Base-by-base conservation (phyloP, 2,329 filamentous ascomycete species). In the Fusarium camptoceras region DNA sequence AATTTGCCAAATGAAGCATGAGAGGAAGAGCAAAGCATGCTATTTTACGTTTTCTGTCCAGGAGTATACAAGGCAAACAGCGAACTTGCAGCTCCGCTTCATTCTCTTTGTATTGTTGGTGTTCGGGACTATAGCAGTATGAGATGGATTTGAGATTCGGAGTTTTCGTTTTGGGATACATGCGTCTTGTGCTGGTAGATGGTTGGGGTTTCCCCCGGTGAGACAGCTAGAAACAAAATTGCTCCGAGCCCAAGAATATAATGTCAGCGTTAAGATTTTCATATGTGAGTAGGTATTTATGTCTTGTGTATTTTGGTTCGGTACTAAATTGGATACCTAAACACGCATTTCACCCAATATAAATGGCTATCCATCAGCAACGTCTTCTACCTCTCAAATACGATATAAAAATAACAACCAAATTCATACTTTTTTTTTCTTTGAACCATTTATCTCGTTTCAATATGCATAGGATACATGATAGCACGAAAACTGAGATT, bases 171-270 rank as follows among this genome's bases (percentile, higher is more conserved):
- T 46, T 59, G 56, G 59, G 68, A 56, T 16, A 58, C 37, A 50
- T 65, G 59, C 54, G 54, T 34, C 43, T 44, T 34, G 48, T 28
- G 31, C 42, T 65, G 39, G 42, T 62, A 59, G 64, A 71, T 20
- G 56, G 50, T 20, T 8, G 43, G 62, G 37, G 25, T 25, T 49
- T 31, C 20, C 31, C 12, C 16, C 30, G 42, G 22, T 27, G 57
- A 49, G 31, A 34, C 34, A 43, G 44, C 47, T 50, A 37, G 39
- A 47, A 28, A 50, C 39, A 68, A 64, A 72, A 56, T 60, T 67
- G 61, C 50, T 39, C 16, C 18, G 20, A 22, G 15, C 14, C 16
- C 28, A 27, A 18, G 28, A 55, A 24, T 47, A 42, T n/a, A 5
- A 64, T 34, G n/a, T 15, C 25, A 16, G 14, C n/a, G 27, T 34